Evolutionary conservation across 768 basidiomycete genomes (phyloP), one percentile per base, ranked within the genome.

Genomic region (Phaeotremella fagi): DNA sequence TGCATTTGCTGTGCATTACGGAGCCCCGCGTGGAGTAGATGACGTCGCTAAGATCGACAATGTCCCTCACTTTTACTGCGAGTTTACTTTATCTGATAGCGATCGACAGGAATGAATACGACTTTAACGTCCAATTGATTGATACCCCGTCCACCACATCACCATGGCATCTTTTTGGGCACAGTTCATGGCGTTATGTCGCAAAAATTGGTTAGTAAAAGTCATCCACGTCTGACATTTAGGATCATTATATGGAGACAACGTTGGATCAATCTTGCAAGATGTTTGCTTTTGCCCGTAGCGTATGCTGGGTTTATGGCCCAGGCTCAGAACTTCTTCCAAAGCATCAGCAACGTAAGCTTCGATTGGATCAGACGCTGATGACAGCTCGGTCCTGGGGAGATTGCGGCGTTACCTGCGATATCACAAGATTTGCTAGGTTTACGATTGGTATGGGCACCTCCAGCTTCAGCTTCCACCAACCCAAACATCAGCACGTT

Each of bases 381-480:
- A 41, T 22, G 22, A n/a, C 46, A 72, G 71, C 68, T 72, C 26
- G 71, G 71, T 18, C 44, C 49, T 36, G 71, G 71, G 23, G 43
- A 53, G 20, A 60, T 66, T 22, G 47, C 54, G 2, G 47, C 68
- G 2, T 55, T 72, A 11, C 55, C 56, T 16, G 14, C 54, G 26
- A 52, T 72, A 12, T 48, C 59, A 5, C 14, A 54, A 7, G 47
- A 52, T 18, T 54, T 63, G 24, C 31, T 38, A 2, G 38, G 35
- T n/a, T 41, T 45, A 31, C 63, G 60, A 45, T 37, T 68, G 23
- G 52, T 64, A 27, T 88, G 87, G 87, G 80, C 82, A 0, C 86
- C 87, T 61, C 80, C 77, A 2, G 25, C 48, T 12, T 85, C 85
- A 1, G 78, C 81, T 52, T 81, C 81, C 12, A 77, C 76, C 1